Conservation (phyloP, 176 grass and related monocot genomes). For the Guadua angustifolia region DNA sequence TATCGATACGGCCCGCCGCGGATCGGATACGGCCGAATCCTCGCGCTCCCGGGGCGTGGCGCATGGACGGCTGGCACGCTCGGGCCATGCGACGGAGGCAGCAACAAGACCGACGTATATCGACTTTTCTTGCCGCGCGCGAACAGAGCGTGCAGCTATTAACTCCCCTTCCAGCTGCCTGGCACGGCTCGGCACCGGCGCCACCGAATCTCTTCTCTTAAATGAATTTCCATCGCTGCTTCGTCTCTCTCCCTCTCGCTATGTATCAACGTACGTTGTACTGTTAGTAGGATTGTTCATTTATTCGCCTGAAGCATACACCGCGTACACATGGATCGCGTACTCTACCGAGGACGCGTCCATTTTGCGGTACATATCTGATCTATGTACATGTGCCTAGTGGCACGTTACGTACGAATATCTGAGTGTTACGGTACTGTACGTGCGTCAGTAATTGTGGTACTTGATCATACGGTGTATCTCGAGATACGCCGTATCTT, state of each 20-base stretch:
- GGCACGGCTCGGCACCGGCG: background rate
- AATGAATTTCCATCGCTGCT: background rate
- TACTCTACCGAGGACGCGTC: background rate
- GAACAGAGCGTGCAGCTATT: constrained; percentile 18
- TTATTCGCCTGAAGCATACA: background rate
- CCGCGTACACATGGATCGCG: background rate
- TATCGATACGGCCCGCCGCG: constrained; percentile 22
- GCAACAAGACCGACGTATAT: constrained; percentile 17
- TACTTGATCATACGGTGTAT: background rate
- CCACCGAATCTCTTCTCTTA: constrained; percentile 21
- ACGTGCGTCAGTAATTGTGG: constrained; percentile 3
- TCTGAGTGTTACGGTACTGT: background rate
- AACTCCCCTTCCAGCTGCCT: constrained; percentile 29
- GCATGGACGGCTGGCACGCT: background rate
- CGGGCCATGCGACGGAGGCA: background rate
- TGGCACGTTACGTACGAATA: background rate
- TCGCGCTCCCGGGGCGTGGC: background rate
- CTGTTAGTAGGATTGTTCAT: background rate
- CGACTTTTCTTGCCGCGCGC: constrained; percentile 34
- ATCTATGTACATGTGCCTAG: background rate
- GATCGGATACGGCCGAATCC: constrained; percentile 33
- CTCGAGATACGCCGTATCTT: background rate
- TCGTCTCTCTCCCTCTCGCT: background rate
- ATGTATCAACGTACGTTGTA: background rate
- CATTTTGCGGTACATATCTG: constrained; percentile 6